A percentile compares a stretch with the other conserved stretches of the same genome.
phyloP scores from a whole-genome alignment of 495 filamentous ascomycete species.

The Rhypophila decipiens region DNA sequence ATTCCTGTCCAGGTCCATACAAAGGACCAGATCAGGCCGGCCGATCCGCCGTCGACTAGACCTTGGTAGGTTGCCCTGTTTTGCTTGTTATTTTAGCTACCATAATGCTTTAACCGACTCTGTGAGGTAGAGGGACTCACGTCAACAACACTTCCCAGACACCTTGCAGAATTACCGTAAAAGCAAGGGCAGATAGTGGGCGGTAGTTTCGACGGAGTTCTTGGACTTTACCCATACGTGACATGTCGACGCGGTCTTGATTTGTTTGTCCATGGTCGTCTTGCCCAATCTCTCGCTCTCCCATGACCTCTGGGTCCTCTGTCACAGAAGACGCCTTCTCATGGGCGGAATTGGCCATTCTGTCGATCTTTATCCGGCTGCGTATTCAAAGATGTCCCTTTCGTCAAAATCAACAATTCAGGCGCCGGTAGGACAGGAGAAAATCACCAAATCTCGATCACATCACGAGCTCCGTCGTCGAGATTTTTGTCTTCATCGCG shows the following conservation, averaged over 20 bases:
- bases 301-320: too few relatives aligned
- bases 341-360: too few relatives aligned
- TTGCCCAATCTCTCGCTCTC: too few relatives aligned
- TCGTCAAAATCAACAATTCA: too few relatives aligned
- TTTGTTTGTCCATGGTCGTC: background rate
- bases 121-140: background rate
- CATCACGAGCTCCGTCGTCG: too few relatives aligned
- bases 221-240: slow-evolving; percentile 28
- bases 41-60: slow-evolving; percentile 25
- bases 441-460: too few relatives aligned
- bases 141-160: slow-evolving; percentile 11
- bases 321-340: too few relatives aligned
- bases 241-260: slow-evolving; percentile 23
- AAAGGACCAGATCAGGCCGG: slow-evolving; percentile 28
- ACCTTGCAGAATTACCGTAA: slow-evolving; percentile 11
- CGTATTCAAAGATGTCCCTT: too few relatives aligned
- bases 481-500: too few relatives aligned
- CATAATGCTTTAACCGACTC: background rate
- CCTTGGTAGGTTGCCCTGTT: slow-evolving; percentile 18
- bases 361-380: too few relatives aligned
- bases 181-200: slow-evolving; percentile 17
- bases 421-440: too few relatives aligned
- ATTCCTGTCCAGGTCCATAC: slow-evolving; percentile 30
- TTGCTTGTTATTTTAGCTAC: background rate
- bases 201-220: slow-evolving; percentile 24